These are phyloP conservation scores for Microglena sp. DNA, from an alignment of 139 green algal genomes.

Conservation along the genomic window DNA sequence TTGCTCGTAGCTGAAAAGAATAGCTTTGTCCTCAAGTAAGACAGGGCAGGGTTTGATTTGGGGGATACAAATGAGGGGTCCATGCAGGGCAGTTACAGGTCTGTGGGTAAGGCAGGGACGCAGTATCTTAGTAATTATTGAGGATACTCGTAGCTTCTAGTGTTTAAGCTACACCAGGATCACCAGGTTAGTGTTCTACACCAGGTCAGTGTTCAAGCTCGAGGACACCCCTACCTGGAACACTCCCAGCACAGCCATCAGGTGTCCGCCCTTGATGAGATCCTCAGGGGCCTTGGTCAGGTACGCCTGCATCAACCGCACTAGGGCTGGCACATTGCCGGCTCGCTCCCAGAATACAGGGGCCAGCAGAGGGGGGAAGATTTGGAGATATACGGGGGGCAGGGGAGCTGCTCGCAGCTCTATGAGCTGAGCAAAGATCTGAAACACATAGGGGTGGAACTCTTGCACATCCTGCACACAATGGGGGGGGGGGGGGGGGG, in stretches of 20 bases:
- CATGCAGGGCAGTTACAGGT: too few relatives aligned
- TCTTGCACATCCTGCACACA: constrained; percentile 42
- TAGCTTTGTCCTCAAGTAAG: too few relatives aligned
- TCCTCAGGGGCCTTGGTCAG: constrained; percentile 56
- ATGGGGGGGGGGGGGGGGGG: neutral
- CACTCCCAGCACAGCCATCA: constrained; percentile 81
- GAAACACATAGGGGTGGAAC: constrained; percentile 86
- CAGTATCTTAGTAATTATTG: too few relatives aligned
- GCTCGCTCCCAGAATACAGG: constrained; percentile 82
- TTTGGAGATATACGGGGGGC: constrained; percentile 55
- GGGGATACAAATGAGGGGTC: too few relatives aligned
- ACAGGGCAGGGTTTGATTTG: too few relatives aligned
- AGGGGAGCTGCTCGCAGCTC: constrained; percentile 62
- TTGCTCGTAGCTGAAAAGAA: too few relatives aligned
- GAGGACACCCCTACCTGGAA: too few relatives aligned
- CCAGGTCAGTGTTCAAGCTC: too few relatives aligned
- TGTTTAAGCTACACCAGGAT: too few relatives aligned
- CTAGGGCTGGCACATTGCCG: constrained; percentile 88
- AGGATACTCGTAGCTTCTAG: too few relatives aligned
- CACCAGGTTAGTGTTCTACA: too few relatives aligned
- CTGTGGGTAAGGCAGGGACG: too few relatives aligned
- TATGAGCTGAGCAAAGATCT: constrained; percentile 86
- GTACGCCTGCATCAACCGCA: constrained; percentile 86
- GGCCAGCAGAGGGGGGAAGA: constrained; percentile 81
- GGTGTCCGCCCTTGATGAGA: constrained; percentile 49